These are phyloP conservation scores for Pyronema domesticum DNA, from an alignment of 495 filamentous ascomycete genomes.

Conservation along the genomic window DNA sequence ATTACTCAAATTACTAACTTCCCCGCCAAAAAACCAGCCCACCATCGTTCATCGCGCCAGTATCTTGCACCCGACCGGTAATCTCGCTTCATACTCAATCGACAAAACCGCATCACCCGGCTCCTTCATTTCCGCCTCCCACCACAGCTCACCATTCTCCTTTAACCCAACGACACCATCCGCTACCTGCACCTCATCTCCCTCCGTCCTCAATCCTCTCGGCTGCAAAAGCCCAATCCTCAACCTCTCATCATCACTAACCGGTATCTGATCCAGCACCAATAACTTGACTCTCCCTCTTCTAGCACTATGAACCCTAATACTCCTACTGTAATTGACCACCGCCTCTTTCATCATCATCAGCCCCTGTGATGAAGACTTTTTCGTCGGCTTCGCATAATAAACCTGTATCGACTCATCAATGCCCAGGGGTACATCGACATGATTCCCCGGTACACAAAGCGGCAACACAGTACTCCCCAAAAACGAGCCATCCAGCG, in stretches of 20 bases:
- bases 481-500: constrained; percentile 51
- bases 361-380: constrained; percentile 7
- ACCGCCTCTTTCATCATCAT: constrained; percentile 37
- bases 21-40: too few relatives aligned
- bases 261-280: constrained; percentile 49
- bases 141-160: constrained; percentile 44
- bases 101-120: constrained; percentile 38
- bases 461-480: constrained; percentile 41
- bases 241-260: constrained; percentile 47
- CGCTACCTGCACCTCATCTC: constrained; percentile 28
- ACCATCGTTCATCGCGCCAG: too few relatives aligned
- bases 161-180: constrained; percentile 24
- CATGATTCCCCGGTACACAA: constrained; percentile 37
- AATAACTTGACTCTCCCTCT: constrained; percentile 33
- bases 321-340: constrained; percentile 37
- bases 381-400: constrained; percentile 45
- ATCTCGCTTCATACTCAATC: constrained; percentile 45
- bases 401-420: constrained; percentile 43
- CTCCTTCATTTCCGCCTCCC: constrained; percentile 40
- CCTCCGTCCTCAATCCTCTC: constrained; percentile 31
- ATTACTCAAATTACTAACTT: too few relatives aligned
- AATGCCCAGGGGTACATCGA: constrained; percentile 45
- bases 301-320: constrained; percentile 40
- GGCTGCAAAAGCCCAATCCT: constrained; percentile 37
- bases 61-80: constrained; percentile 35